These are phyloP conservation scores for Tieghemiomyces parasiticus DNA, from an alignment of 192 early-diverging fungal genomes.

Conservation along the genomic window DNA sequence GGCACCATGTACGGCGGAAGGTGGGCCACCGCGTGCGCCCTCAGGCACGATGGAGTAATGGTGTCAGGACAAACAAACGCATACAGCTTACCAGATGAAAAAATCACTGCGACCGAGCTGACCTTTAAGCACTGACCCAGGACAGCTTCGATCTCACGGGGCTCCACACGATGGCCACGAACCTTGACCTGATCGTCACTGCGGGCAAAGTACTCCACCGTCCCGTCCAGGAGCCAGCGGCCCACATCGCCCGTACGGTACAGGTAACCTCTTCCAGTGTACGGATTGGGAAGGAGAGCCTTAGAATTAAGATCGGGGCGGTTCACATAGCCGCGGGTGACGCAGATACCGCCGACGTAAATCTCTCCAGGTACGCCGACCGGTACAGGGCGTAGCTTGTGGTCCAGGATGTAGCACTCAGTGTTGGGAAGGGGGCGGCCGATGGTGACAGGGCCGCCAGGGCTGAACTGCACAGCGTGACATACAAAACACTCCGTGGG, in stretches of 20 bases:
- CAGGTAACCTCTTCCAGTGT: not conserved
- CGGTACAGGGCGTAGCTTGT: constrained; percentile 11
- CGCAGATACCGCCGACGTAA: constrained; percentile 13
- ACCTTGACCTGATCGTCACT: not conserved
- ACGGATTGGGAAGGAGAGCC: not conserved
- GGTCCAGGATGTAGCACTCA: constrained; percentile 18
- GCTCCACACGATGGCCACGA: not conserved
- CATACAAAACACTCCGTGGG: not conserved
- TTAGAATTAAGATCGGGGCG: not conserved
- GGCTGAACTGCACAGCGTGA: not conserved
- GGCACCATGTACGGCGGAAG: not conserved
- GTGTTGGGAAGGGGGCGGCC: constrained; percentile 15
- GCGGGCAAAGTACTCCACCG: not conserved
- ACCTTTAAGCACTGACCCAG: not conserved
- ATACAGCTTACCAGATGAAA: not conserved
- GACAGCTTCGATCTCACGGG: not conserved
- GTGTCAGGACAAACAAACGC: not conserved
- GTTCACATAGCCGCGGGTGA: not conserved
- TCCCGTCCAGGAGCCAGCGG: constrained; percentile 1
- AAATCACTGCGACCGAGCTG: not conserved
- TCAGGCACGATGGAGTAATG: not conserved
- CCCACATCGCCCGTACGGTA: constrained; percentile 1
- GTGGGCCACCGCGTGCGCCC: not conserved
- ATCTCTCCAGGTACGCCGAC: constrained; percentile 20
- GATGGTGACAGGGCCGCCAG: constrained; percentile 12